Evolutionary conservation across 352 stramenopile genomes (phyloP).

Genomic region (Phytophthora litchii): DNA sequence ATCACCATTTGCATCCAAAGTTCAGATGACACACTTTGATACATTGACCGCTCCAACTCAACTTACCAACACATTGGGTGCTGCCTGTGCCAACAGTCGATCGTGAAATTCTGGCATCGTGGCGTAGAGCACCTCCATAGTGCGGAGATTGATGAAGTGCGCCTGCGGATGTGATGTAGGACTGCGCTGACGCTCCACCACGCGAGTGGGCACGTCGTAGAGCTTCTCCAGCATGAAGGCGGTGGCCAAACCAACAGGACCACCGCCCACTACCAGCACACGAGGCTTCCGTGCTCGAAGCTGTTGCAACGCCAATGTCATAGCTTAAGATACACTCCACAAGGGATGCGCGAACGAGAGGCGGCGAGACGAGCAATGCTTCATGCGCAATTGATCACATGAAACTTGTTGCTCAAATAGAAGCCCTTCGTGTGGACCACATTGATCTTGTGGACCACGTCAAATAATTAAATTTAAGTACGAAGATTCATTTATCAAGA

Average conservation of each 20-base stretch:
- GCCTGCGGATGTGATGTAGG: constrained; percentile 92
- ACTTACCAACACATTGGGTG: constrained; percentile 66
- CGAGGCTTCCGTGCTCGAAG: constrained; percentile 31
- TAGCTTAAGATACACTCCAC: background rate
- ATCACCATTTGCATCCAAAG: background rate
- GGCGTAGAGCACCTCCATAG: constrained; percentile 92
- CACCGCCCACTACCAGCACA: constrained; percentile 79
- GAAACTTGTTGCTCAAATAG: constrained; percentile 19
- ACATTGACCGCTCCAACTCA: background rate
- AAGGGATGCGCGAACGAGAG: constrained; percentile 3
- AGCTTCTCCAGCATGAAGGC: constrained; percentile 75
- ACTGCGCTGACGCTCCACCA: constrained; percentile 77
- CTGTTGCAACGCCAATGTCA: constrained; percentile 22
- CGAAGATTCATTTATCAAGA: constrained; percentile 17
- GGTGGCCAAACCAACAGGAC: constrained; percentile 70
- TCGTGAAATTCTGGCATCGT: constrained; percentile 81
- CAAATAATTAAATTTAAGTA: constrained; percentile 6
- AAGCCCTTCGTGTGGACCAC: background rate
- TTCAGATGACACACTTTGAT: constrained; percentile 6
- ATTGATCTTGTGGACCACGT: constrained; percentile 7
- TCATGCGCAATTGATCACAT: constrained; percentile 25
- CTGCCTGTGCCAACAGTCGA: constrained; percentile 60
- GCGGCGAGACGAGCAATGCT: constrained; percentile 16
- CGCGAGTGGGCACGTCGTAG: constrained; percentile 69
- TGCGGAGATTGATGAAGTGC: constrained; percentile 95